Base-by-base conservation (phyloP, 192 early-diverging fungal species). In the Coemansia sp. region DNA sequence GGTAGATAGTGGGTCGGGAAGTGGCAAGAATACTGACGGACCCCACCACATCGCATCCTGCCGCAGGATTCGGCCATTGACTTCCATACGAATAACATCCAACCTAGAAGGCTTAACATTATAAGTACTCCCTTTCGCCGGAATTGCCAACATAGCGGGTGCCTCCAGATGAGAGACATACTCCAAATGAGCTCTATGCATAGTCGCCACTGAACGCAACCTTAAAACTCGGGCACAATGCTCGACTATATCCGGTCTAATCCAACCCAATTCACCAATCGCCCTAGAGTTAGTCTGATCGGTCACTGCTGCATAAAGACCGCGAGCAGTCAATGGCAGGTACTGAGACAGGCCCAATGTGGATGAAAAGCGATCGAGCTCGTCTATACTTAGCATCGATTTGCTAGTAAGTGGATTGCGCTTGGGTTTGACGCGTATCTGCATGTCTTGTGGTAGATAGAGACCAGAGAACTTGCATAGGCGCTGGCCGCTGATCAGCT, bases 31-130 rank as follows among this genome's bases (percentile, higher is more conserved):
- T 16, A 69, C 66, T 11, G 74, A 76, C 26, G 23, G 3, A 1
- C 44, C 63, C 1, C 23, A 17, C 79, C 79, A 82, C 47, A 52
- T 53, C 0, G 79, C 55, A 40, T 82, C 79, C 68, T 82, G 79
- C n/a, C 57, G 26, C 19, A 47, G 13, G 2, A 77, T 30, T 3
- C 79, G 67, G 6, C 40, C 39, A 3, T 37, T 33, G 13, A 66
- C 66, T 19, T 67, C 66, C n/a, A 50, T 30, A 2, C 79, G 57
- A 11, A 74, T 67, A 1, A 62, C 26, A 23, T 77, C 72, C 21
- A 76, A 42, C 13, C 74, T 26, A 39, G 63, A 61, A 3, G n/a
- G 50, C n/a, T 37, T 61, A 2, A 21, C 26, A 44, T 46, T 52
- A 16, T 50, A n/a, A 1, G 23, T 66, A 9, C 59, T 39, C 2